Conservation (phyloP, 257 asterid genomes). For the Solanum dulcamara region DNA sequence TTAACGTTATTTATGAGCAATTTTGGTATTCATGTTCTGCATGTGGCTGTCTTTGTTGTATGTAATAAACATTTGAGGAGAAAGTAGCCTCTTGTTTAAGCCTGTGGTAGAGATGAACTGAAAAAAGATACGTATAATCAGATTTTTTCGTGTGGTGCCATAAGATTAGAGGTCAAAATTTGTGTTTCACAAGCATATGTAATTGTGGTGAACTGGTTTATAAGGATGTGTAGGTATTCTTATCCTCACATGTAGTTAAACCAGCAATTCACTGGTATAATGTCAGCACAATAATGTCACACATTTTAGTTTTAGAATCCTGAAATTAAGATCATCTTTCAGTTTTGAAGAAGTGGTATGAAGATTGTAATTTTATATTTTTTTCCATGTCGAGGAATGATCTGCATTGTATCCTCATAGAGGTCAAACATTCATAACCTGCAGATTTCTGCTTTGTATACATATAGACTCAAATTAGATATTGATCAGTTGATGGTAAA, state of each 20-base stretch:
- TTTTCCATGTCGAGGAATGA: background rate
- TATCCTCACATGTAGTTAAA: background rate
- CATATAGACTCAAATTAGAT: background rate
- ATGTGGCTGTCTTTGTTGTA: background rate
- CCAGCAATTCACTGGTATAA: background rate
- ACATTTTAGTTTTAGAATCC: background rate
- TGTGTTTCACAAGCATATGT: background rate
- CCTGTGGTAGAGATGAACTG: background rate
- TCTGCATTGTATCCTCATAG: background rate
- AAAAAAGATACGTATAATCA: background rate
- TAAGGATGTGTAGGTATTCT: background rate
- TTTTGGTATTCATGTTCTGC: background rate
- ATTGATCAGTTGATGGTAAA: background rate
- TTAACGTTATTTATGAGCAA: background rate
- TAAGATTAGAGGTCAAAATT: background rate
- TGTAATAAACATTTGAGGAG: background rate
- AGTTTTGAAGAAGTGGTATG: background rate
- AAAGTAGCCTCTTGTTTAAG: background rate
- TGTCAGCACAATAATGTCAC: background rate
- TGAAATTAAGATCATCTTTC: background rate
- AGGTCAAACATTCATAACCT: background rate
- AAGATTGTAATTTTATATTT: background rate
- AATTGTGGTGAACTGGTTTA: background rate
- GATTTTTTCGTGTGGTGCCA: background rate
- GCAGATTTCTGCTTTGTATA: background rate